A percentile compares a stretch with the other conserved stretches of the same genome.
phyloP scores from a whole-genome alignment of 2,329 filamentous ascomycete species.

The Aspergillus proliferans region DNA sequence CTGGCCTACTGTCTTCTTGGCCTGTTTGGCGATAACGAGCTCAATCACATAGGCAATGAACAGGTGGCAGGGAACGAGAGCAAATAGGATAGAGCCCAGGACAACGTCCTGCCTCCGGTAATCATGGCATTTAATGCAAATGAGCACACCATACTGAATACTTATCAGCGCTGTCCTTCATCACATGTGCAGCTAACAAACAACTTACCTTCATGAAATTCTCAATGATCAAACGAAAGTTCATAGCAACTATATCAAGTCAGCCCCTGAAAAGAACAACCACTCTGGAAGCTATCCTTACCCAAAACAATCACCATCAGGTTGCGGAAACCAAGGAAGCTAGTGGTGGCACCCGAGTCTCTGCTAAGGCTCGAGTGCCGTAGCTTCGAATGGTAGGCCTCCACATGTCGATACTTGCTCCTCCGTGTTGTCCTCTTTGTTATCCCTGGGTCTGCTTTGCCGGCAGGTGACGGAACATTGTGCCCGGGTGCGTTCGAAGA shows the following conservation, averaged over 20 bases:
- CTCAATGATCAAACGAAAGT: slow-evolving; percentile 89
- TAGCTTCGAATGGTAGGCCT: slow-evolving; percentile 68
- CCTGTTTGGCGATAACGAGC: slow-evolving; percentile 71
- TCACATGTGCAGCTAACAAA: not conserved
- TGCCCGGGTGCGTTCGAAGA: slow-evolving; percentile 7
- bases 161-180: not conserved
- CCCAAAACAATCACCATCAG: slow-evolving; percentile 89
- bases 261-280: slow-evolving; percentile 6
- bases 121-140: slow-evolving; percentile 85
- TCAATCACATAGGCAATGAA: slow-evolving; percentile 89
- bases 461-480: slow-evolving; percentile 1
- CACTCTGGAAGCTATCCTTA: slow-evolving; percentile 40
- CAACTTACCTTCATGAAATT: slow-evolving; percentile 78
- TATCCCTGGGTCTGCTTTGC: slow-evolving; percentile 5
- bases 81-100: slow-evolving; percentile 71
- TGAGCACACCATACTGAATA: slow-evolving; percentile 79
- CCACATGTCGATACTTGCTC: slow-evolving; percentile 84
- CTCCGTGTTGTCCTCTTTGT: slow-evolving; percentile 28
- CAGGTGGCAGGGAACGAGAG: slow-evolving; percentile 83
- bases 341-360: slow-evolving; percentile 67
- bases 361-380: slow-evolving; percentile 79
- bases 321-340: slow-evolving; percentile 90
- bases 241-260: slow-evolving; percentile 66
- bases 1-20: slow-evolving; percentile 59
- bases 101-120: slow-evolving; percentile 72